Conservation (phyloP, 164 flowering plant species). For the Chimonanthus praecox region DNA sequence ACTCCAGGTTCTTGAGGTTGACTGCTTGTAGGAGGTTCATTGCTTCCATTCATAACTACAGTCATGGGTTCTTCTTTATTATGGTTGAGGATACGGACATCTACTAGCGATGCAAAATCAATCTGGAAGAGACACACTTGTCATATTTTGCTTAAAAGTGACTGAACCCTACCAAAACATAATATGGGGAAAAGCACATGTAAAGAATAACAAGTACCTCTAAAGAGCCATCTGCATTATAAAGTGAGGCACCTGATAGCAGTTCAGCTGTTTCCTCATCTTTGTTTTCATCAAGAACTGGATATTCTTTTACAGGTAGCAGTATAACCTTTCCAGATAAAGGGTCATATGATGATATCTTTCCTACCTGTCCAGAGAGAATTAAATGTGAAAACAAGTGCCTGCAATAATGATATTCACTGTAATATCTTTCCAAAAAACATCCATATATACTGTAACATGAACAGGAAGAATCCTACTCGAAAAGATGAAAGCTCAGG, state of each 20-base stretch:
- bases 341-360: slow-evolving; percentile 39
- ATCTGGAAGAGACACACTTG: slow-evolving; percentile 42
- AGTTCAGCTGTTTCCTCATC: slow-evolving; percentile 30
- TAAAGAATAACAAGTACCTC: slow-evolving; percentile 42
- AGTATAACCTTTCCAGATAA: slow-evolving; percentile 40
- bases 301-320: slow-evolving; percentile 57
- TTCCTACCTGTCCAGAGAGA: slow-evolving; percentile 60
- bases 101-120: slow-evolving; percentile 58
- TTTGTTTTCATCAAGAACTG: slow-evolving; percentile 34
- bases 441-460: not conserved
- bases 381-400: not conserved
- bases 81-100: slow-evolving; percentile 47
- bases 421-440: not conserved
- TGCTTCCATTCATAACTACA: slow-evolving; percentile 10
- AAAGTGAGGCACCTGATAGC: slow-evolving; percentile 40
- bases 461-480: slow-evolving; percentile 29
- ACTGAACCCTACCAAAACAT: not conserved
- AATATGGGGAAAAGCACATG: not conserved
- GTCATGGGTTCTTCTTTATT: slow-evolving; percentile 18
- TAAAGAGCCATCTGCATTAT: slow-evolving; percentile 83
- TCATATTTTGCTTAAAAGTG: not conserved
- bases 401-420: not conserved
- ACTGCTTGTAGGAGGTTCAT: slow-evolving; percentile 15
- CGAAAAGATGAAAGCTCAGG: slow-evolving; percentile 86
- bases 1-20: slow-evolving; percentile 17